Evolutionary conservation across 1,139 yeast species (phyloP), one percentile per base, ranked within the genome.

Genomic region (Nakaseomyces uthaithaninus): DNA sequence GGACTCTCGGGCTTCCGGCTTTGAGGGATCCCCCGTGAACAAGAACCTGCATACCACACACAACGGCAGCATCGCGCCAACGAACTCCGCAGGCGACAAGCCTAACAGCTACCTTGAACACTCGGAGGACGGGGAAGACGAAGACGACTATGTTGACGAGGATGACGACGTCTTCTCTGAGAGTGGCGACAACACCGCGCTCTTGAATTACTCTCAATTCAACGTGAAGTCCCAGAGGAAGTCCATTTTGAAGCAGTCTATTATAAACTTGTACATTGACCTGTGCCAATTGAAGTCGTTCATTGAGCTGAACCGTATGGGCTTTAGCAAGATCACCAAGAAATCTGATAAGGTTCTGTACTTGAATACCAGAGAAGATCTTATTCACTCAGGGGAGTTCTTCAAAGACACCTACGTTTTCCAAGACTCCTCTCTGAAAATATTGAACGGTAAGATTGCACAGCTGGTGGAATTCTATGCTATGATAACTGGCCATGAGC

Each of bases 281-380:
- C 58, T 79, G 30, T 74, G 80, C 5, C 85, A 80, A 54, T 64
- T 80, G 46, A 77, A 78, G 52, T 76, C 85, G 0, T 80, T 64
- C 53, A 71, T 79, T 42, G 86, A 80, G 51, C 65, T 80, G 50
- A 80, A 80, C 56, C 71, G 74, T 44, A 75, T 81, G 15, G 86
- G 85, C 15, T 79, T 79, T 59, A 69, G 72, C 44, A 80, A 80
- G 50, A 82, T 82, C 16, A 68, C 77, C 48, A 80, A 80, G 51
- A 80, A 80, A 55, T 79, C 78, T 53, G 87, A 80, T 57, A 80
- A 79, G 58, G 74, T 78, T 3, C 62, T 80, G 52, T 69, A 67
- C 45, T 68, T 68, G 47, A 55, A 66, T 31, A 66, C 74, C 39
- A 75, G 73, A 54, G 59, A 64, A 22, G 72, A 69, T 27, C 67